Evolutionary conservation across 352 stramenopile species (phyloP).

Genomic region (Pythium pyrilobum): DNA sequence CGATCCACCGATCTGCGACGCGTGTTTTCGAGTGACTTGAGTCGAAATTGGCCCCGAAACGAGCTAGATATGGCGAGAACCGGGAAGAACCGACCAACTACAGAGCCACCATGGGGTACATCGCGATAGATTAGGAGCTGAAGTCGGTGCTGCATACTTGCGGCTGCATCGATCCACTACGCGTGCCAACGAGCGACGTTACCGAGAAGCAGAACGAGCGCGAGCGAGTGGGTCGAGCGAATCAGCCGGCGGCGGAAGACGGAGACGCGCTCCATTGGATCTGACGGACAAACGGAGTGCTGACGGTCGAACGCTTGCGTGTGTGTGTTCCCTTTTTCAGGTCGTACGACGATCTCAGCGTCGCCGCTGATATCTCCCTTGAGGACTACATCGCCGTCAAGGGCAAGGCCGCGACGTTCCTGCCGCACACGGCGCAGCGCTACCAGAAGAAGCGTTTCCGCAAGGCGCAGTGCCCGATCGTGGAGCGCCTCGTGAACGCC

Average conservation of each 20-base stretch:
- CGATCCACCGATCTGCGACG: not conserved
- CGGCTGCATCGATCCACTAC: too few species aligned
- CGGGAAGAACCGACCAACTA: too few species aligned
- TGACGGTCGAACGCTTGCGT: conserved; percentile 11
- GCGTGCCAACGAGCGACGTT: too few species aligned
- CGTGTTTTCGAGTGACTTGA: not conserved
- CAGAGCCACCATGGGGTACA: too few species aligned
- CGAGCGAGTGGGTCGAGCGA: too few species aligned
- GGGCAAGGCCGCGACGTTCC: conserved; percentile 97
- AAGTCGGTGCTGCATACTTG: too few species aligned
- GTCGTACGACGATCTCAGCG: conserved; percentile 99
- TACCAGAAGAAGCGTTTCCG: conserved; percentile 99
- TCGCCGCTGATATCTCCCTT: conserved; percentile 96
- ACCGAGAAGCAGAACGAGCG: too few species aligned
- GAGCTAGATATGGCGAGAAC: conserved; percentile 1
- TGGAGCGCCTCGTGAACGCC: conserved; percentile 96
- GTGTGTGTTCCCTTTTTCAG: conserved; percentile 35
- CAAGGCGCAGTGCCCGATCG: conserved; percentile 99
- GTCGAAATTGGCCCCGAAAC: conserved; percentile 12
- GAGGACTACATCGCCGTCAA: conserved; percentile 99
- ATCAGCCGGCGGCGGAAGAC: too few species aligned
- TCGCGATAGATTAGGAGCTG: too few species aligned
- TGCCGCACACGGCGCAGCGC: conserved; percentile 98
- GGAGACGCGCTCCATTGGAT: too few species aligned
- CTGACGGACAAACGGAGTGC: too few species aligned